Evolutionary conservation across 495 filamentous ascomycete genomes (phyloP), one percentile per base, ranked within the genome.

Genomic region (Achaetomiella virescens): DNA sequence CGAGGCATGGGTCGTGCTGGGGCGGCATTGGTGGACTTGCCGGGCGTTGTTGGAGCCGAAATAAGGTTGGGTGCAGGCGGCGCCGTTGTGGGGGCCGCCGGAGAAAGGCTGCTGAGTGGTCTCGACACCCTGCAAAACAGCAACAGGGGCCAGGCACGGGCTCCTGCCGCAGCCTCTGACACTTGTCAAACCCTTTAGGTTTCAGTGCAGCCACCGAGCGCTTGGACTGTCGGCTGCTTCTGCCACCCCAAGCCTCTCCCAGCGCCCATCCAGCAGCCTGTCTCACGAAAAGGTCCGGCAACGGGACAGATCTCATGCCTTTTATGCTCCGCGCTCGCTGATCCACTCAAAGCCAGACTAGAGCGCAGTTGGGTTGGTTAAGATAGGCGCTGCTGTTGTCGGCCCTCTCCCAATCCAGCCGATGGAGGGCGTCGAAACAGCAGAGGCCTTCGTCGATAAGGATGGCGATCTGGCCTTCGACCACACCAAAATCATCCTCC

Each of bases 1-100:
- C 36, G 38, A 15, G 49, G 7, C 42, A 37, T 22, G 29, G 17
- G 20, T 15, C 24, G 38, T 10, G 27, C 9, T 31, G 38, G 54
- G 43, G 43, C 43, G 49, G 35, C 6, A 43, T 40, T 20, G 40
- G 29, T 42, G 25, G 18, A 6, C n/a, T 21, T 31, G 33, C 52
- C 61, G 62, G 64, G 62, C 58, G 52, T 42, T 48, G 56, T 43
- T 60, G 62, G 54, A 67, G 65, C 67, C 65, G 67, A 69, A 55
- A 58, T 63, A 64, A 67, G 60, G 60, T 63, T 56, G 52, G 49
- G 33, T 54, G 35, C 48, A 57, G 52, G 44, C 35, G 20, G 55
- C 41, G 46, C 52, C 52, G 48, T 54, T 42, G 52, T 12, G 31
- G 47, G 36, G 21, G 48, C 17, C 22, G 5, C 20, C 40, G 22